Evolutionary conservation across 176 grass and related monocot species (phyloP).

Genomic region (Hordeum vulgare): DNA sequence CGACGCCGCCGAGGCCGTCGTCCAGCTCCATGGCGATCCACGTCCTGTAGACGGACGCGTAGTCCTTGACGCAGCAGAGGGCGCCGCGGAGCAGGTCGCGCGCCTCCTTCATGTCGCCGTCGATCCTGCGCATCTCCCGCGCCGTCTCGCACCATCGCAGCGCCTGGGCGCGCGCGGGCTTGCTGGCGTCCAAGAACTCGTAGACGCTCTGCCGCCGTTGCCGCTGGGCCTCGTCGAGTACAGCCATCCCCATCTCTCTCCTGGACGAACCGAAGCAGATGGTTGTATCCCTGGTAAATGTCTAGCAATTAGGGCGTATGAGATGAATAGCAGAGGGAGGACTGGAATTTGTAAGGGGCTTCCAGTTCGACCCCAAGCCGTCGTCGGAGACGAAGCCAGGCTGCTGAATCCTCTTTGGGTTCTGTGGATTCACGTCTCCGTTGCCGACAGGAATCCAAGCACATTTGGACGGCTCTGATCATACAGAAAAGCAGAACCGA

Average conservation of each 20-base stretch:
- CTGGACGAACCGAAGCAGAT: neutral
- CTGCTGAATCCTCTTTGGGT: neutral
- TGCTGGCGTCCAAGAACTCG: neutral
- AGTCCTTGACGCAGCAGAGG: neutral
- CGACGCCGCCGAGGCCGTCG: neutral
- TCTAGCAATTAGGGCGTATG: neutral
- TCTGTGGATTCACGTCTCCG: neutral
- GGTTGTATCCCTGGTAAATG: neutral
- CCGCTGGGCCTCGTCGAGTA: neutral
- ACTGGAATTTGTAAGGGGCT: neutral
- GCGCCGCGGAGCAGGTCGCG: neutral
- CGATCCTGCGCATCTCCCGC: neutral
- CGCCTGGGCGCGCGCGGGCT: neutral
- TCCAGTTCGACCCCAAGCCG: neutral
- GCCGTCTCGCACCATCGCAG: neutral
- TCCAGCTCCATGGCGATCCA: constrained; percentile 11
- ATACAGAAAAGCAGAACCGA: neutral
- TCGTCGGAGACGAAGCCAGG: neutral
- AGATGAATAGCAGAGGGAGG: neutral
- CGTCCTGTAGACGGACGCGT: neutral
- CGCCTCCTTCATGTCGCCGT: neutral
- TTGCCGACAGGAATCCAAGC: neutral
- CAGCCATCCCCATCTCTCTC: neutral
- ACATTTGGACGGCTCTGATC: neutral
- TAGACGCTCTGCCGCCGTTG: neutral